Evolutionary conservation across 1,284 basidiomycete genomes (phyloP), one percentile per base, ranked within the genome.

Genomic region (Fomitopsis betulina): DNA sequence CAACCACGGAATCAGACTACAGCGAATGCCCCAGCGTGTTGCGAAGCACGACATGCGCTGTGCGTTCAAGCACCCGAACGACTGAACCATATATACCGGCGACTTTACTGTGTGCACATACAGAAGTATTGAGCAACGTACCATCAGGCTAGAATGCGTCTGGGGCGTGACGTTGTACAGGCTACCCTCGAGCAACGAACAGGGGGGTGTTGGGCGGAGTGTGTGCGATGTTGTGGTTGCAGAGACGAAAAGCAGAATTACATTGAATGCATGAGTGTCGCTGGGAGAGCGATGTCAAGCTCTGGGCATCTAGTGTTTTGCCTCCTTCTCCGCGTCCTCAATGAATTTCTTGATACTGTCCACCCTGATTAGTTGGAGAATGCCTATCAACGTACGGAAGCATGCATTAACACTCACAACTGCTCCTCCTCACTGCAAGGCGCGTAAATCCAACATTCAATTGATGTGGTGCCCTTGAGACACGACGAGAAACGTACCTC

Each of bases 341-440:
- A 92, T 80, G 70, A 89, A 92, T 55, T 84, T 83, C 72, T 80
- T 79, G 75, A 92, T 90, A 71, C 89, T 91, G 76, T 77, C 67
- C 62, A 78, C 70, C 76, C 76, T 81, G 65, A 70, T 74, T 68
- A 73, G 74, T 75, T 68, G 70, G 65, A 66, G 65, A 71, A 67
- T 70, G 65, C 65, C 61, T 65, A 68, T 64, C 61, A 59, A 62
- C 37, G 53, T 37, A 40, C 47, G 47, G 45, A 45, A 52, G 57
- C 57, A 61, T 23, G 54, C 35, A 56, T 53, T 19, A 53, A 55
- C 59, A 84, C 86, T 73, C 76, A 89, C 88, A 89, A 89, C 64
- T 83, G 75, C 69, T 87, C 86, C 68, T 88, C 86, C 70, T 89
- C 86, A 60, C 84, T 87, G 64, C 21, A 67, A 56, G 57, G 32